Evolutionary conservation across 129 eudicot genomes (phyloP), one percentile per base, ranked within the genome.

Genomic region (Tagetes patula): DNA sequence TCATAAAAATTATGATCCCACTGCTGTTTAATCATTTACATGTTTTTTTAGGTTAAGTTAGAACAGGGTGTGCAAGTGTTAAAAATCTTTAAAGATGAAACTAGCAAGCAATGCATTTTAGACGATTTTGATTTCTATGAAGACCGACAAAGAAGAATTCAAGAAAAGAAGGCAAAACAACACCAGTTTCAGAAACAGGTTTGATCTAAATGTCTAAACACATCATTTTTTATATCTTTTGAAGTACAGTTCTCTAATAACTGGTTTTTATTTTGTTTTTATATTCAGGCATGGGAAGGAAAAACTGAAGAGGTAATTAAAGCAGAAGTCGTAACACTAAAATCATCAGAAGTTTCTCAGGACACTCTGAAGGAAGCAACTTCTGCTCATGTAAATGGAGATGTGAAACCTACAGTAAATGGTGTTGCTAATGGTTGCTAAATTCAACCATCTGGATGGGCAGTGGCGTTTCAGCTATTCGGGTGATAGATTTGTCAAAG

Each of bases 51-150:
- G 96, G 96, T 87, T 20, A 90, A 85, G 73, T 75, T 90, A 43
- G 95, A 87, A 42, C 95, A 90, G 52, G 95, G 91, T 3, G 75
- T 87, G 38, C 89, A 90, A 63, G 38, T 90, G 83, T 75, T 90
- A 0, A 90, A 84, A 70, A 82, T 87, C 37, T 90, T 90, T 38
- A 90, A 90, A 66, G 87, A 86, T n/a, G 86, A 90, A 54, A n/a
- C 85, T 2, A 81, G 85, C 79, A 90, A 82, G 77, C 90, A 86
- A 56, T 79, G 96, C 65, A 80, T 90, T 53, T 78, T 90, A 30
- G 96, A 90, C 65, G 96, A 90, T 62, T 90, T 90, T 84, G 96
- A 87, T n/a, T 90, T 90, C 59, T 90, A 90, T 5, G 96, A 90
- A 79, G 89, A 82, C 11, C 84, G 96, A 11, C 91, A 90, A 79